Evolutionary conservation across 371 early-diverging fungal genomes (phyloP).

Genomic region (Actinomucor elegans): DNA sequence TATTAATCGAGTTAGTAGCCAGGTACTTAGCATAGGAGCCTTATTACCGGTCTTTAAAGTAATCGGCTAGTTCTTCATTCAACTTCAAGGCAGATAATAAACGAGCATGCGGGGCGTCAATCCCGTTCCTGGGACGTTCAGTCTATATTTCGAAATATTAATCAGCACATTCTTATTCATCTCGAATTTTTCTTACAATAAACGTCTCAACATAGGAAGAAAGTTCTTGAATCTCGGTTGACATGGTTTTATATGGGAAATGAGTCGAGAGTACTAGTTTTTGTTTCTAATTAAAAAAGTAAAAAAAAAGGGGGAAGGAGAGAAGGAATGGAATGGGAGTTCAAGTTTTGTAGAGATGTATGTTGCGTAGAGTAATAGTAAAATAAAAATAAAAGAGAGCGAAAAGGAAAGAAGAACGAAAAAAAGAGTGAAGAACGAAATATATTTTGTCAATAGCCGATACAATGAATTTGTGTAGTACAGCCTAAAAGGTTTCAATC

Average conservation of each 20-base stretch:
- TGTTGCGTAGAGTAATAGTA: too few species aligned
- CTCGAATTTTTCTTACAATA: slow-evolving; percentile 3
- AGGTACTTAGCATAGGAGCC: not conserved
- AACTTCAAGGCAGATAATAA: slow-evolving; percentile 46
- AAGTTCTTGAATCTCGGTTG: too few species aligned
- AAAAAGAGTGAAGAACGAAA: not conserved
- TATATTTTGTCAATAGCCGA: too few species aligned
- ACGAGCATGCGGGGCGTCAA: slow-evolving; percentile 50
- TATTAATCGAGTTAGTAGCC: not conserved
- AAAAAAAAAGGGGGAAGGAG: not conserved
- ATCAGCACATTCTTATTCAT: not conserved
- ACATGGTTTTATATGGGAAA: too few species aligned
- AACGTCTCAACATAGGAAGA: slow-evolving; percentile 6
- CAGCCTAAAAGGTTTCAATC: too few species aligned
- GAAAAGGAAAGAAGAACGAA: not conserved
- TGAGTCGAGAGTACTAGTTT: not conserved
- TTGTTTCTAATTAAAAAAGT: not conserved
- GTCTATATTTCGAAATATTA: slow-evolving; percentile 29
- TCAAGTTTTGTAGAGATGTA: too few species aligned
- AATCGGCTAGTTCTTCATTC: slow-evolving; percentile 63
- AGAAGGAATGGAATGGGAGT: slow-evolving; percentile 16
- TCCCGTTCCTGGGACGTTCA: slow-evolving; percentile 52
- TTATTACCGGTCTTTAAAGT: slow-evolving; percentile 56
- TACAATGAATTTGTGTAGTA: too few species aligned
- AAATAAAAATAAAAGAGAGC: not conserved